Percentiles rank a stretch among this genome's conserved stretches.
Evolutionary conservation across 108 stramenopile genomes (phyloP).

Genomic region (Conticribra guillardii): DNA sequence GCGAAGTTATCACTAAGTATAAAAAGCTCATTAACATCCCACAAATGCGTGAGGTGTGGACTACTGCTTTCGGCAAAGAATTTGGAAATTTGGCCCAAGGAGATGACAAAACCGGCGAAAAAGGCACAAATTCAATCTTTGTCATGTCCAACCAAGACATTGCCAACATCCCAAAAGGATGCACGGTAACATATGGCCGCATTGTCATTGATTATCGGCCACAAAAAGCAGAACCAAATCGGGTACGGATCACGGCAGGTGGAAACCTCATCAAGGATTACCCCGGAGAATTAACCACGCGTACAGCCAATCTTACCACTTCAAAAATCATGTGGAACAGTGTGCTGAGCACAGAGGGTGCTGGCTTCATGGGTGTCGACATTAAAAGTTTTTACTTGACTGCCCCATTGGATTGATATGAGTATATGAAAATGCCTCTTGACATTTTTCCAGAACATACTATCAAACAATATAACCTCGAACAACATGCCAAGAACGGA

Average conservation of each 20-base stretch:
- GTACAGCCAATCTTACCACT: constrained; percentile 19
- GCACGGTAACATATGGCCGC: constrained; percentile 21
- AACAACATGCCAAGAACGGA: constrained; percentile 3
- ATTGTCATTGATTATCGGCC: constrained; percentile 21
- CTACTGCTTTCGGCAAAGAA: constrained; percentile 12
- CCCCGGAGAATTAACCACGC: constrained; percentile 15
- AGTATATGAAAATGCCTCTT: constrained; percentile 55
- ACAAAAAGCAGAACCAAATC: constrained; percentile 26
- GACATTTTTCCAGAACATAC: constrained; percentile 28
- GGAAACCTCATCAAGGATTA: constrained; percentile 35
- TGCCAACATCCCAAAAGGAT: constrained; percentile 13
- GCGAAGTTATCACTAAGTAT: constrained; percentile 9
- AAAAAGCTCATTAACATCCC: constrained; percentile 5
- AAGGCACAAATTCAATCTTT: constrained; percentile 15
- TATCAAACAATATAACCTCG: constrained; percentile 41
- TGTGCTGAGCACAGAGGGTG: constrained; percentile 39
- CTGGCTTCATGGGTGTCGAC: constrained; percentile 33
- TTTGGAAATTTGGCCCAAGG: constrained; percentile 26
- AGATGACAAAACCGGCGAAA: not conserved
- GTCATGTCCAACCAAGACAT: constrained; percentile 3
- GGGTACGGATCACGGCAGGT: constrained; percentile 23
- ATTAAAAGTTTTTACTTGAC: constrained; percentile 58
- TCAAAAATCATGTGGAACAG: constrained; percentile 49
- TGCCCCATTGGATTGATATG: constrained; percentile 33
- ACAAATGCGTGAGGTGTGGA: not conserved